Percentiles rank a stretch among this genome's conserved stretches.
Evolutionary conservation across 192 early-diverging fungal species (phyloP).

Genomic region (Podila verticillata): DNA sequence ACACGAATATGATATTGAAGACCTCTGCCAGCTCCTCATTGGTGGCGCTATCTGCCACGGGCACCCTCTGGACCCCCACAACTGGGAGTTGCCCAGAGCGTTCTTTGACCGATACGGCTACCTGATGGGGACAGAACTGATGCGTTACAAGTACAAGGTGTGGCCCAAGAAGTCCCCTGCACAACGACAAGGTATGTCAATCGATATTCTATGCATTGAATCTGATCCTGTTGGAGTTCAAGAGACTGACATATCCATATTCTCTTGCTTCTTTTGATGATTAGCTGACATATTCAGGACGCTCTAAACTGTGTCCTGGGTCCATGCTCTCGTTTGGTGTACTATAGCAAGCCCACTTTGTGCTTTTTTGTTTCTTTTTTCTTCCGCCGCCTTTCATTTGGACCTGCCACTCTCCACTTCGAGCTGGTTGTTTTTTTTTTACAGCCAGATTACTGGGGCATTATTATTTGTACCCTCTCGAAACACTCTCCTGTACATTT

Average conservation of each 20-base stretch:
- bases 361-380: slow-evolving; percentile 11
- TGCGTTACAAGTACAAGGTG: slow-evolving; percentile 51
- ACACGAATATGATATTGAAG: slow-evolving; percentile 48
- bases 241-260: not conserved
- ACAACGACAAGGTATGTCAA: slow-evolving; percentile 26
- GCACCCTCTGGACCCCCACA: slow-evolving; percentile 49
- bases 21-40: slow-evolving; percentile 51
- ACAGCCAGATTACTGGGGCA: slow-evolving; percentile 9
- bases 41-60: slow-evolving; percentile 55
- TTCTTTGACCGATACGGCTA: slow-evolving; percentile 55
- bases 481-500: slow-evolving; percentile 39
- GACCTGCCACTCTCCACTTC: slow-evolving; percentile 4
- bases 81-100: slow-evolving; percentile 53
- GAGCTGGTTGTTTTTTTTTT: slow-evolving; percentile 13
- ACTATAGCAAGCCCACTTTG: not conserved
- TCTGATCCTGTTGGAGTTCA: not conserved
- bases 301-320: slow-evolving; percentile 7
- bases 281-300: slow-evolving; percentile 19
- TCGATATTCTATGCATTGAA: not conserved
- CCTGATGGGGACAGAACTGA: slow-evolving; percentile 48
- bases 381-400: slow-evolving; percentile 14
- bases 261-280: not conserved
- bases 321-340: too few relatives aligned
- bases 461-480: slow-evolving; percentile 44
- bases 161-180: slow-evolving; percentile 41